phyloP scores from a whole-genome alignment of 164 flowering plant species.

The Nelumbo lutea region DNA sequence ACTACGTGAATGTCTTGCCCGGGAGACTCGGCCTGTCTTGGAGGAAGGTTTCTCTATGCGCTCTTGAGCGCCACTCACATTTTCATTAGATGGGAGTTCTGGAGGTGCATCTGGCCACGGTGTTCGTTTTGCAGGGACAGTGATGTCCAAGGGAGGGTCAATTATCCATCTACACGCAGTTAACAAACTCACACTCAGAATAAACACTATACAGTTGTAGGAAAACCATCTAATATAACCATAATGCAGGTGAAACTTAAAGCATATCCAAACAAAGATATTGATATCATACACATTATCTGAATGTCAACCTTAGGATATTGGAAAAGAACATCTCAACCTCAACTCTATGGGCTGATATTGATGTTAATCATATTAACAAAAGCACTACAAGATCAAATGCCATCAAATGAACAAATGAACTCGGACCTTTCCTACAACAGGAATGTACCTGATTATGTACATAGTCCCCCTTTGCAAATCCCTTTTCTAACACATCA shows the following conservation, averaged over 20 bases:
- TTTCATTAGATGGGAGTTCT: constrained; percentile 58
- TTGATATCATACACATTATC: too few species aligned
- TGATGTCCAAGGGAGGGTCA: constrained; percentile 81
- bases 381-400: too few species aligned
- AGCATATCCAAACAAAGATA: too few species aligned
- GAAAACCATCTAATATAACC: not conserved
- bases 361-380: too few species aligned
- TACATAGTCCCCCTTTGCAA: too few species aligned
- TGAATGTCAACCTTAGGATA: too few species aligned
- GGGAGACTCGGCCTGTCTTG: constrained; percentile 36
- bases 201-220: not conserved
- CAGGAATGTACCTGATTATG: too few species aligned
- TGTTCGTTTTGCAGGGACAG: constrained; percentile 85
- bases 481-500: too few species aligned
- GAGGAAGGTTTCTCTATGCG: constrained; percentile 38
- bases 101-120: constrained; percentile 98
- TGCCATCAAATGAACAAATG: too few species aligned
- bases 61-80: constrained; percentile 29
- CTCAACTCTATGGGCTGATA: too few species aligned
- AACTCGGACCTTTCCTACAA: too few species aligned
- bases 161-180: constrained; percentile 72
- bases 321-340: too few species aligned
- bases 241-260: not conserved
- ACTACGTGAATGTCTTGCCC: constrained; percentile 46
- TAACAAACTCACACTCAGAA: constrained; percentile 4